A percentile compares a stretch with the other conserved stretches of the same genome.
These are phyloP conservation scores for Cymbidium sinense DNA, from an alignment of 106 monocot species.

Conservation along the genomic window DNA sequence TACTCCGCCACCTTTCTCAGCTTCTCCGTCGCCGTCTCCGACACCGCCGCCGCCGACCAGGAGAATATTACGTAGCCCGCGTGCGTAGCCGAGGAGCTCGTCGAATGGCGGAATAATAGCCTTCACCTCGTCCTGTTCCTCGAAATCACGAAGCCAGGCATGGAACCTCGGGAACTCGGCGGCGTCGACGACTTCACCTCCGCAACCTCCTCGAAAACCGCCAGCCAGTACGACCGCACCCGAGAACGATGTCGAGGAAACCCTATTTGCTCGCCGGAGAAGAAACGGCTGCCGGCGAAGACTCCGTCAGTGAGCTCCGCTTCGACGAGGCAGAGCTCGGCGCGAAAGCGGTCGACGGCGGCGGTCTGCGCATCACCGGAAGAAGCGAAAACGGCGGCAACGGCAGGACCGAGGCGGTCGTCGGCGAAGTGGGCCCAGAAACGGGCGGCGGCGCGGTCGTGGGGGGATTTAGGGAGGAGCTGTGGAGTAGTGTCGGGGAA, in stretches of 20 bases:
- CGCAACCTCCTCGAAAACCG: constrained; percentile 54
- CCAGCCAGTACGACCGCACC: constrained; percentile 70
- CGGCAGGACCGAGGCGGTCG: constrained; percentile 1
- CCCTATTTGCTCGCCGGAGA: constrained; percentile 68
- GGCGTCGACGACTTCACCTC: constrained; percentile 46
- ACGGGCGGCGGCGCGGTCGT: too few relatives aligned
- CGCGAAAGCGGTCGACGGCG: constrained; percentile 43
- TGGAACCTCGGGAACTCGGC: constrained; percentile 55
- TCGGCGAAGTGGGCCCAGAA: too few relatives aligned
- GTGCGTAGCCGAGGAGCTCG: constrained; percentile 11
- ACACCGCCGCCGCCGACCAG: not conserved
- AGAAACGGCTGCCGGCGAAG: constrained; percentile 69
- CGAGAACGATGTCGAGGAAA: constrained; percentile 68
- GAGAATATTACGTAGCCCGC: too few relatives aligned
- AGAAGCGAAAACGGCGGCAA: constrained; percentile 48
- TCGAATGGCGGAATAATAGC: constrained; percentile 49
- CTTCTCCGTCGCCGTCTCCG: not conserved
- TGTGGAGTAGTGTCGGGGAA: too few relatives aligned
- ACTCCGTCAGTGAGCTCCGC: constrained; percentile 52
- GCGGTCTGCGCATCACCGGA: constrained; percentile 42
- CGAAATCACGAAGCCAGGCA: constrained; percentile 50
- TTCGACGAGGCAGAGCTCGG: constrained; percentile 52
- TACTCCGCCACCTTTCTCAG: too few relatives aligned
- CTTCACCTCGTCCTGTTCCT: constrained; percentile 52
- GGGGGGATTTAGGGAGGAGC: too few relatives aligned